phyloP scores from a whole-genome alignment of 306 rosid species.

The Quercus mongolica region DNA sequence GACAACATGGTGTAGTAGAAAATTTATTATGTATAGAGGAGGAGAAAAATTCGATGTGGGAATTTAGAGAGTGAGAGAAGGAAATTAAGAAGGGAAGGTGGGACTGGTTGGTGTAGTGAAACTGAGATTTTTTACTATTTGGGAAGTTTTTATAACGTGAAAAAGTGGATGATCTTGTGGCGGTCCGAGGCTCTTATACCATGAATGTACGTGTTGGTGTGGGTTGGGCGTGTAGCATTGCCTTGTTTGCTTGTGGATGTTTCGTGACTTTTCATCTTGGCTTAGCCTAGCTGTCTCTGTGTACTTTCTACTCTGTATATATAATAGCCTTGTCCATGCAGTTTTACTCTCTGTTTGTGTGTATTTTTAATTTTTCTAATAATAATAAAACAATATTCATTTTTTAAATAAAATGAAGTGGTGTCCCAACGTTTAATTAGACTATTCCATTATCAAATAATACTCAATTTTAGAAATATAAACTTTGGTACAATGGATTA shows the following conservation, averaged over 20 bases:
- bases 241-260: not conserved
- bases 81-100: not conserved
- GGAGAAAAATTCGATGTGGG: not conserved
- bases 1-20: not conserved
- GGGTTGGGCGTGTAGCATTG: conserved; percentile 23
- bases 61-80: not conserved
- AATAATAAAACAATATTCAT: too few relatives aligned
- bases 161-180: conserved; percentile 1
- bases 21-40: not conserved
- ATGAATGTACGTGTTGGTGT: conserved; percentile 17
- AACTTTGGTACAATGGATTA: too few relatives aligned
- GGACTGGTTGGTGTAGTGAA: not conserved
- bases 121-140: not conserved
- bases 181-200: not conserved
- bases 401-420: too few relatives aligned
- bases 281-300: not conserved
- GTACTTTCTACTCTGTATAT: not conserved
- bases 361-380: too few relatives aligned
- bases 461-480: too few relatives aligned
- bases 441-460: too few relatives aligned
- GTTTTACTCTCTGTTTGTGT: too few relatives aligned
- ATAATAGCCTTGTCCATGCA: too few relatives aligned
- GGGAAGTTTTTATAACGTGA: not conserved
- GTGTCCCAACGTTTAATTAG: too few relatives aligned
- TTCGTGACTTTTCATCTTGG: not conserved